These are phyloP conservation scores for Backusella australiensis DNA, from an alignment of 192 early-diverging fungal genomes.

Conservation along the genomic window DNA sequence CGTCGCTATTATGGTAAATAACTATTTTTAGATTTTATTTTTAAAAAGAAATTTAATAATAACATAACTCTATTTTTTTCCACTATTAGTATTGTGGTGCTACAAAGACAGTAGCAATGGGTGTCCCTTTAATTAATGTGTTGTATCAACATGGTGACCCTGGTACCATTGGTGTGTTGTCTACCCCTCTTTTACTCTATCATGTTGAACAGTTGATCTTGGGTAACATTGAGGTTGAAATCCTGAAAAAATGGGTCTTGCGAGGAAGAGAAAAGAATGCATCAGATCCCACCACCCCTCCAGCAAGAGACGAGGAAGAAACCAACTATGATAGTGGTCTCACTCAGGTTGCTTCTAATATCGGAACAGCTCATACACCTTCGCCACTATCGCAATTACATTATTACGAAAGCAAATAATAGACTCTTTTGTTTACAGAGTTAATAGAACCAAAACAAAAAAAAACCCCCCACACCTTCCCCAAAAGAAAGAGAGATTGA, in stretches of 20 bases:
- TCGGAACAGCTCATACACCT: background rate
- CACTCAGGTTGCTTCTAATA: conserved; percentile 8
- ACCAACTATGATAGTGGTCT: background rate
- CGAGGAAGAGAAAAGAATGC: conserved; percentile 19
- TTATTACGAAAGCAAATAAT: background rate
- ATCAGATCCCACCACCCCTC: background rate
- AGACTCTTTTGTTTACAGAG: background rate
- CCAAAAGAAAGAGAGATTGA: background rate
- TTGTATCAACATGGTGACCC: conserved; percentile 51
- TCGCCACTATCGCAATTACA: background rate
- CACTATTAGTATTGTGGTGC: conserved; percentile 58
- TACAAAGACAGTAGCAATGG: conserved; percentile 75
- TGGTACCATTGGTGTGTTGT: conserved; percentile 52
- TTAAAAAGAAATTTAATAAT: background rate
- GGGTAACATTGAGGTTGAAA: conserved; percentile 56
- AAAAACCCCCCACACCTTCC: background rate
- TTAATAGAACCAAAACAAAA: background rate
- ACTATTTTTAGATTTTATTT: conserved; percentile 4
- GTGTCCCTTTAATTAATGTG: conserved; percentile 74
- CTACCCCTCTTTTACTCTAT: conserved; percentile 67
- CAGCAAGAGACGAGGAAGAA: conserved; percentile 7
- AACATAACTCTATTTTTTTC: background rate
- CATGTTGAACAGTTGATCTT: conserved; percentile 70
- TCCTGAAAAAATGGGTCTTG: conserved; percentile 55
- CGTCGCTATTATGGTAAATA: conserved; percentile 54